Base-by-base conservation (phyloP, 371 early-diverging fungal genomes). In the Mortierella sp. region DNA sequence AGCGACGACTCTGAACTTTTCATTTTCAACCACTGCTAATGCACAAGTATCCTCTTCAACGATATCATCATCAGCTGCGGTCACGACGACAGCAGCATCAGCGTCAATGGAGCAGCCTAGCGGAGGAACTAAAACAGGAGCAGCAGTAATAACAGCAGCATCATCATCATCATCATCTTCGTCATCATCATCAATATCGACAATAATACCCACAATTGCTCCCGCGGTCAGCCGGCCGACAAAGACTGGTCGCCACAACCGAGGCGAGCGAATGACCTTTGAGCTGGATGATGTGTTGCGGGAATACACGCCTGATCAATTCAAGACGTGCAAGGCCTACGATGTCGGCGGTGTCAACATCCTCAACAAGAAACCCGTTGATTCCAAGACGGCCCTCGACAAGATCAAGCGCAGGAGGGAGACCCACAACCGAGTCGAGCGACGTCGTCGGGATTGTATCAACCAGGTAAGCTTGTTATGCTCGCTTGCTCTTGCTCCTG, bases 381-480 rank as follows among this genome's bases (percentile, higher is more conserved):
- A 95, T 76, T 93, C 93, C 72, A 94, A 93, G 76, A 94, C 94
- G 0, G 94, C 93, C 16, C 91, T 94, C 57, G 94, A 95, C 89
- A 88, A 94, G 82, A 89, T 94, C 79, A 92, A 94, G 86, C 90
- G 93, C 51, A 88, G 95, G 26, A 90, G 94, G 82, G 95, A 94
- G 81, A 93, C 93, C 71, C 95, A 95, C 83, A 95, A 95, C 72
- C 91, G 92, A 73, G 94, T 95, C 28, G 95, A 95, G 79, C 91
- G 94, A 37, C 91, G 94, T 16, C 90, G 95, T 40, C 89, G 95
- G 57, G 94, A 94, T 82, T 93, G 91, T 75, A 94, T 95, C 71
- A 95, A 95, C 77, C 92, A 93, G 89, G 90, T 51, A 89, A 24
- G 24, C 24, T 24, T 40, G 5, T 16, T 16, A 10, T 59, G 59